Evolutionary conservation across 257 asterid species (phyloP).

Genomic region (Cruciata laevipes): DNA sequence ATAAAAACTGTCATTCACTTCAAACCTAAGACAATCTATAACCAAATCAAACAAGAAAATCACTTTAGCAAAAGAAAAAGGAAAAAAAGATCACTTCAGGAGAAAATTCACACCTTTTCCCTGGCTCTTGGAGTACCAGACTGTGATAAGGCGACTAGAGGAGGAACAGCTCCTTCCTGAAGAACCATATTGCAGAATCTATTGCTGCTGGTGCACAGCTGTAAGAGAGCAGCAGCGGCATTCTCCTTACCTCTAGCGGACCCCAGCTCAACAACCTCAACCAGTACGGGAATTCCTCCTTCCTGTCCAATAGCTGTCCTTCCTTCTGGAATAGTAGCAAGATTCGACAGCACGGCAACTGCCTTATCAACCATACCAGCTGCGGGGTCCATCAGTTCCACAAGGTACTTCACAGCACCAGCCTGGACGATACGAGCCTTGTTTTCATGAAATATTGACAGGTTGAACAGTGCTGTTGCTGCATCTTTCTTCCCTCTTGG

Average conservation of each 20-base stretch:
- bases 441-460: conserved; percentile 33
- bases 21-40: neutral
- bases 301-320: conserved; percentile 31
- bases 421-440: conserved; percentile 34
- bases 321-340: conserved; percentile 30
- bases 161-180: conserved; percentile 38
- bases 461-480: conserved; percentile 33
- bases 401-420: conserved; percentile 33
- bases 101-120: conserved; percentile 24
- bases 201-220: conserved; percentile 30
- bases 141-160: conserved; percentile 33
- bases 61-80: neutral
- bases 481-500: conserved; percentile 38
- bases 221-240: conserved; percentile 37
- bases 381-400: conserved; percentile 39
- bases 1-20: neutral
- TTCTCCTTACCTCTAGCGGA: conserved; percentile 39
- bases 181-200: conserved; percentile 34
- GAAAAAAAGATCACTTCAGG: neutral
- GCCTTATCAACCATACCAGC: conserved; percentile 42
- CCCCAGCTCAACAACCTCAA: conserved; percentile 38
- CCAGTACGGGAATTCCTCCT: conserved; percentile 30
- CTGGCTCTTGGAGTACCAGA: conserved; percentile 41
- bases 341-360: conserved; percentile 37
- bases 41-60: neutral